These are phyloP conservation scores for Penicillium diatomitis DNA, from an alignment of 495 filamentous ascomycete species.

Conservation along the genomic window DNA sequence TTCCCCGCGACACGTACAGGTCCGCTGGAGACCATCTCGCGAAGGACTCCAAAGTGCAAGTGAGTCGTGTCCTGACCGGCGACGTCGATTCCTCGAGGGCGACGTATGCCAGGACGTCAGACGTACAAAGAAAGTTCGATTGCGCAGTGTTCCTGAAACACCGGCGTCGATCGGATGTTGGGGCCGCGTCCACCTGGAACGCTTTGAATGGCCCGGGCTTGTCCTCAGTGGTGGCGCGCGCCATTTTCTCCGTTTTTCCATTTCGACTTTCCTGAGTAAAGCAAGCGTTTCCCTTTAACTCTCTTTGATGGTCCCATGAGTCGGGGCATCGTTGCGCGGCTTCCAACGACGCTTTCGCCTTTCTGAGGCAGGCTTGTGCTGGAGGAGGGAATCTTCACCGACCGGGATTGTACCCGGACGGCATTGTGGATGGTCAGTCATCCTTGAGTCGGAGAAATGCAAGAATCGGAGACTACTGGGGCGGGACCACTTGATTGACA, in stretches of 20 bases:
- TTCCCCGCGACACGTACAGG: too few relatives aligned
- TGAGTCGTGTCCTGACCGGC: background rate
- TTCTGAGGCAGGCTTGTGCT: too few relatives aligned
- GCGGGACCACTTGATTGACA: too few relatives aligned
- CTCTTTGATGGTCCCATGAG: background rate
- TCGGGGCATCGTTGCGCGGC: too few relatives aligned
- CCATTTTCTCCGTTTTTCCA: background rate
- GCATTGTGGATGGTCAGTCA: too few relatives aligned
- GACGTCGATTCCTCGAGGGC: background rate
- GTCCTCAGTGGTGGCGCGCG: constrained; percentile 1
- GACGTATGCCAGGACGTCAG: background rate
- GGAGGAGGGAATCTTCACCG: too few relatives aligned
- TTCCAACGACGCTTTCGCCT: too few relatives aligned
- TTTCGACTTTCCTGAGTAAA: background rate
- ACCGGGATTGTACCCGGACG: too few relatives aligned
- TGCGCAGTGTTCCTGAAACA: background rate
- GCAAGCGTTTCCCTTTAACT: background rate
- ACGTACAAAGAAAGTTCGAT: background rate
- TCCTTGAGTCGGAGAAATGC: too few relatives aligned
- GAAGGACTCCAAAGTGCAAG: too few relatives aligned
- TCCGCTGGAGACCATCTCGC: too few relatives aligned
- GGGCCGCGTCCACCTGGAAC: background rate
- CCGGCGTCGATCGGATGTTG: constrained; percentile 3
- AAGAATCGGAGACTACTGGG: too few relatives aligned
- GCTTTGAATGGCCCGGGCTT: constrained; percentile 1